These are phyloP conservation scores for Pisolithus orientalis DNA, from an alignment of 768 basidiomycete species.

Conservation along the genomic window DNA sequence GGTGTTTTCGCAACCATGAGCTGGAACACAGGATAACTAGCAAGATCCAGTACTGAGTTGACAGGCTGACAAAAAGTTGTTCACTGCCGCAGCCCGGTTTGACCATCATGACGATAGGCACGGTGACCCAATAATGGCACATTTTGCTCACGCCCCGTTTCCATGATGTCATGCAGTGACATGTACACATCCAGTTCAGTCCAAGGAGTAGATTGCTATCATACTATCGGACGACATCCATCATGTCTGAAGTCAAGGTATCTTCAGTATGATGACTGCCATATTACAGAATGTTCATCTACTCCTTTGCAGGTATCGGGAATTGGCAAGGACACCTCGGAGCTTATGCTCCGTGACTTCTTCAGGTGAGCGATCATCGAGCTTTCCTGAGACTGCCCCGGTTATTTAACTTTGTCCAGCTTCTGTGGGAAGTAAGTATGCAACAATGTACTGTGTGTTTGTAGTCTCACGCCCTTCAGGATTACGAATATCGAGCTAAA, in stretches of 20 bases:
- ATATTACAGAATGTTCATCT: neutral
- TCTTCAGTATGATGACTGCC: conserved; percentile 28
- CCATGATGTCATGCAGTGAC: neutral
- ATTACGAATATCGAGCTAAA: conserved; percentile 60
- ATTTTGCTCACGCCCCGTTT: neutral
- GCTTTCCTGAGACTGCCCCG: neutral
- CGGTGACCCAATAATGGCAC: neutral
- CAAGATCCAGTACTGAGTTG: too few species aligned
- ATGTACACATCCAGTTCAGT: conserved; percentile 3
- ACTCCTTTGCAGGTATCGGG: conserved; percentile 53
- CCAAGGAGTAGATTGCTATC: conserved; percentile 1
- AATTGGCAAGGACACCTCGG: conserved; percentile 59
- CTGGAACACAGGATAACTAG: neutral
- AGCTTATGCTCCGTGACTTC: conserved; percentile 69
- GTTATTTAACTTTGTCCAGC: conserved; percentile 28
- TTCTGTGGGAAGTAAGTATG: conserved; percentile 78
- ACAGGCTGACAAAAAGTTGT: neutral
- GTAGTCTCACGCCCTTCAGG: conserved; percentile 29
- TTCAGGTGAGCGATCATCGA: conserved; percentile 54
- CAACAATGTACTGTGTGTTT: neutral
- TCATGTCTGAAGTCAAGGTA: conserved; percentile 21
- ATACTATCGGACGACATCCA: neutral
- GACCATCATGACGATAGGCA: neutral
- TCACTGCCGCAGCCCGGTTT: neutral
- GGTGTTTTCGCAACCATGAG: neutral